A percentile compares a stretch with the other conserved stretches of the same genome.
Evolutionary conservation across 2,329 filamentous ascomycete species (phyloP).

Genomic region (Xylaria sp.): DNA sequence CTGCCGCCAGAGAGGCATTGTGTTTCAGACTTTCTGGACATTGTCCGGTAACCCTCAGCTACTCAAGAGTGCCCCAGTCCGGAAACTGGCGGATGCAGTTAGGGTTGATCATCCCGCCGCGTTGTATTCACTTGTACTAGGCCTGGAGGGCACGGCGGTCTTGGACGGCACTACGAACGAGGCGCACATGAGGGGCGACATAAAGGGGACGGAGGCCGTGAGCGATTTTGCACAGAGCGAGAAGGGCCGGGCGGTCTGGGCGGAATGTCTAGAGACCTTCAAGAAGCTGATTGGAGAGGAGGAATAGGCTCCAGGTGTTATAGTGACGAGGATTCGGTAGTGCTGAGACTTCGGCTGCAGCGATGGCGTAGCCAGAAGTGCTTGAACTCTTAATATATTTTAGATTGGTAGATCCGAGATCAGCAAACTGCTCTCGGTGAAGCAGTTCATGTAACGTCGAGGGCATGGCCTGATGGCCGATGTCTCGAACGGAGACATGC

Average conservation of each 20-base stretch:
- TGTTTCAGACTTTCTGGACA: conserved; percentile 60
- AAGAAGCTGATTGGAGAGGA: conserved; percentile 39
- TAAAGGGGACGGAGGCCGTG: conserved; percentile 47
- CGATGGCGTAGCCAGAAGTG: not conserved
- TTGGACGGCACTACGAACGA: conserved; percentile 51
- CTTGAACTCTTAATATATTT: not conserved
- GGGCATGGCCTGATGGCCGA: not conserved
- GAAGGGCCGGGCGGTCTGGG: conserved; percentile 51
- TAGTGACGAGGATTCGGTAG: not conserved
- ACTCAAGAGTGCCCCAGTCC: conserved; percentile 49
- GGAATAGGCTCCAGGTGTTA: not conserved
- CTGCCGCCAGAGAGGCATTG: conserved; percentile 45
- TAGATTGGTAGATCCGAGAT: not conserved
- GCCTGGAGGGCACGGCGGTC: conserved; percentile 45
- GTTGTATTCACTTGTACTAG: conserved; percentile 53
- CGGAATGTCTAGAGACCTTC: conserved; percentile 50
- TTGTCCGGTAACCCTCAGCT: conserved; percentile 50
- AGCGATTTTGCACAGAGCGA: conserved; percentile 33
- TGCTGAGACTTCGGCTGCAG: not conserved
- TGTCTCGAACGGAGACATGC: not conserved
- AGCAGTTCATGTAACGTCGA: not conserved
- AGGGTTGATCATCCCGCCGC: conserved; percentile 45
- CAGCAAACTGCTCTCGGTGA: not conserved
- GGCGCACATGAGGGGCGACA: conserved; percentile 53
- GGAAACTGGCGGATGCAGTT: conserved; percentile 48